A percentile compares a stretch with the other conserved stretches of the same genome.
phyloP scores from a whole-genome alignment of 23 red algal species.

The Chondrus crispus region DNA sequence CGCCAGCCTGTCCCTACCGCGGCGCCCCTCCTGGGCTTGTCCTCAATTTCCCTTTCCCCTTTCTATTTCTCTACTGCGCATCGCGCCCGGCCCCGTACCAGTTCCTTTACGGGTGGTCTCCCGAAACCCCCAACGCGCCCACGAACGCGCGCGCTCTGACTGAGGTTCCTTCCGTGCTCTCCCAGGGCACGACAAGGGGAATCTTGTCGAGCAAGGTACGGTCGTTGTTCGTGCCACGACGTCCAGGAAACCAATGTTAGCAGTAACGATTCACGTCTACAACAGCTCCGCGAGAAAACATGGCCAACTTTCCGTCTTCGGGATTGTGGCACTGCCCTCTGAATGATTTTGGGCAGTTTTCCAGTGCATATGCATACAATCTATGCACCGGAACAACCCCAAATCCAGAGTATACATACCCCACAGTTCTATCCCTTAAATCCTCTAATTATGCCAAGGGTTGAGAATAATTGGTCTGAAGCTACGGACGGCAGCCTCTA shows the following conservation, averaged over 20 bases:
- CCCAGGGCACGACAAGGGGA: no score
- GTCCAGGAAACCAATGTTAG: slow-evolving; percentile 4
- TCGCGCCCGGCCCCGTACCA: no score
- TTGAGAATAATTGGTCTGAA: slow-evolving; percentile 22
- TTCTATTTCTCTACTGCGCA: no score
- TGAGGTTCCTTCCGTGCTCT: no score
- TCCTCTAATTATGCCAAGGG: neutral
- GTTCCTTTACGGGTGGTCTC: no score
- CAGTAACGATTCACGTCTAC: neutral
- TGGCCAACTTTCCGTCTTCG: slow-evolving; percentile 18
- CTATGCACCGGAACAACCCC: neutral
- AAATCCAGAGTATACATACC: neutral
- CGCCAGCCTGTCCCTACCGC: no score
- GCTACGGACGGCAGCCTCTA: neutral
- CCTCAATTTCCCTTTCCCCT: no score
- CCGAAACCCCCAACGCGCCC: no score
- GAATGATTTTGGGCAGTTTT: slow-evolving; percentile 27
- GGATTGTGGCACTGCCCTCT: slow-evolving; percentile 32
- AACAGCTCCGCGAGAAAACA: neutral
- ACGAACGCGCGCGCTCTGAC: no score
- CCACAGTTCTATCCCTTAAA: neutral
- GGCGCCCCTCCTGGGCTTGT: no score
- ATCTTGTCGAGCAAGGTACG: neutral
- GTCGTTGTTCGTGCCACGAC: slow-evolving; percentile 1
- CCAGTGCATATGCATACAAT: slow-evolving; percentile 43